Base-by-base conservation (phyloP, 495 filamentous ascomycete genomes). In the Talaromyces stipitatus region DNA sequence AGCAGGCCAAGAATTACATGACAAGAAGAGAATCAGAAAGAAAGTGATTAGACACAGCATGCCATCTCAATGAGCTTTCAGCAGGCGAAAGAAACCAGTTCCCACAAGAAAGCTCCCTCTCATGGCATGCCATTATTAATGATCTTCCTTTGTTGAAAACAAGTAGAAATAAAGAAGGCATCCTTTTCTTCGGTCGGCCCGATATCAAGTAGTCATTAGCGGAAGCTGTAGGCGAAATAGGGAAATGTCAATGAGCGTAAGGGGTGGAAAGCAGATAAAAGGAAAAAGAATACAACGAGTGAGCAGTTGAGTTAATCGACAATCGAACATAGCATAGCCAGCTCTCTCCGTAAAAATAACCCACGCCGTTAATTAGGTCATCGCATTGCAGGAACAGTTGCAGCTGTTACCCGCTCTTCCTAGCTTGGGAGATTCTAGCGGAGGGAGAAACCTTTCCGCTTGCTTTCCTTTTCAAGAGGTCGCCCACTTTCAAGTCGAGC, bases 361-460 rank as follows among this genome's bases (percentile, higher is more conserved):
- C 61, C 52, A 67, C 60, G 54, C 61, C 64, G 27, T 52, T 45
- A 58, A 22, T 45, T 5, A 45, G 56, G 48, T 45, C 50, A 45
- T 58, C 33, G 46, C 33, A 54, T 52, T 32, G 23, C 43, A 11
- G 51, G 46, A 45, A 32, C 32, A 26, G 58, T 12, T 50, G 58
- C 27, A 55, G 36, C 52, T 46, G 79, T 54, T 38, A 30, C 20
- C 51, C 51, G 30, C 51, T 30, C 9, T 43, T 28, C n/a, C 54
- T 41, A 29, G 36, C 38, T 29, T n/a, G 54, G 23, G 16, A 28
- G 48, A 18, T 8, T 55, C 24, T 91, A 95, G 77, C 92, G 92
- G 63, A 98, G 85, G 50, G 94, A 98, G 82, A 98, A 98, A 46
- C 94, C 94, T 88, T 97, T 97, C 77, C 89, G 82, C 76, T 89